These are phyloP conservation scores for Trichoderma gamsii DNA, from an alignment of 495 filamentous ascomycete genomes.

Conservation along the genomic window DNA sequence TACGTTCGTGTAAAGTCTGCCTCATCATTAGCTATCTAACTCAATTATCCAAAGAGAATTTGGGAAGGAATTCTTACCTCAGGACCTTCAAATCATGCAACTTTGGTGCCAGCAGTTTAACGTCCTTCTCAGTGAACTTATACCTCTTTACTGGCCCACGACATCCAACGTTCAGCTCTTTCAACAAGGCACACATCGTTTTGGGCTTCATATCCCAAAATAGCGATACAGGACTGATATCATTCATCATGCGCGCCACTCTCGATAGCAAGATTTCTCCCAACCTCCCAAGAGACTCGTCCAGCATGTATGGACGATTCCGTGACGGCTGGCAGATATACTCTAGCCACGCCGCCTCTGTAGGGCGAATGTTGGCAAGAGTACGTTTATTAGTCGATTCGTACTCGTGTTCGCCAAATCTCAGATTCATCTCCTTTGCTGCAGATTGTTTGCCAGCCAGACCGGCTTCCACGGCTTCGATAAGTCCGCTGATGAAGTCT, in stretches of 20 bases:
- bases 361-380: neutral
- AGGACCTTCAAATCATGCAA: neutral
- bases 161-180: neutral
- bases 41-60: neutral
- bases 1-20: neutral
- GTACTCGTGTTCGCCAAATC: neutral
- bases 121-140: neutral
- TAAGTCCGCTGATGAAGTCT: neutral
- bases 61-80: neutral
- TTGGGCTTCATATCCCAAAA: neutral
- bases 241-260: neutral
- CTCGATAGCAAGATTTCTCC: neutral
- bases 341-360: conserved; percentile 6
- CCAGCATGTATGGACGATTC: neutral
- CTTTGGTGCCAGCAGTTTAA: conserved; percentile 1
- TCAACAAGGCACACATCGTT: neutral
- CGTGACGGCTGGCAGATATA: conserved; percentile 9
- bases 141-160: neutral
- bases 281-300: neutral
- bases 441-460: neutral
- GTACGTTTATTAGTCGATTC: neutral
- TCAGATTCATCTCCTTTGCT: neutral
- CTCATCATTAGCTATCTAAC: neutral
- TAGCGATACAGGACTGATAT: neutral
- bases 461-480: neutral